Percentiles rank a stretch among this genome's conserved stretches.
These are phyloP conservation scores for Mycena alexandri DNA, from an alignment of 768 basidiomycete genomes.

Conservation along the genomic window DNA sequence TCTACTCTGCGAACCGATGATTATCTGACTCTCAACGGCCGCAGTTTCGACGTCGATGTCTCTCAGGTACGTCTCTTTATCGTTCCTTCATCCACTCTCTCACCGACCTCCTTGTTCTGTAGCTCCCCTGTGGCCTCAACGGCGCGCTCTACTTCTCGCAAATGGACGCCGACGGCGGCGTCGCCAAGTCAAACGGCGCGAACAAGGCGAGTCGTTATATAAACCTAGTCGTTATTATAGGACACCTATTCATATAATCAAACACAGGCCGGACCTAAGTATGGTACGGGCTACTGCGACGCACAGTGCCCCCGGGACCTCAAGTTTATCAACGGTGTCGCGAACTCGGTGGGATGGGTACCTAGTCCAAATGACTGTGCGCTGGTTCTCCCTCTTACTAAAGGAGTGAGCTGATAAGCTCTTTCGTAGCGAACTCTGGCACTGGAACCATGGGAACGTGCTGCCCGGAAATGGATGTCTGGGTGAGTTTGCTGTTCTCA, in stretches of 20 bases:
- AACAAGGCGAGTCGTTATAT: conserved; percentile 53
- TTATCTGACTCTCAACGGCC: no score
- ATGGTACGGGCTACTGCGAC: no score
- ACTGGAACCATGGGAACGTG: conserved; percentile 41
- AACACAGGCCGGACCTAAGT: no score
- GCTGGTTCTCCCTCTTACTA: not conserved
- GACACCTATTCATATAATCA: no score
- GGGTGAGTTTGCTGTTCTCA: conserved; percentile 2
- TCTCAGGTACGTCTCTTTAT: conserved; percentile 47
- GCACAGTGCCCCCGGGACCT: no score
- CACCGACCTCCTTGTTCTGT: not conserved
- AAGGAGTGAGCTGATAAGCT: not conserved
- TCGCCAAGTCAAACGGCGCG: conserved; percentile 52
- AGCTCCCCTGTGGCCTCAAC: conserved; percentile 69
- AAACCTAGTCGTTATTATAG: conserved; percentile 64
- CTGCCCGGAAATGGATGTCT: conserved; percentile 37
- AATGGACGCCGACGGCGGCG: conserved; percentile 72
- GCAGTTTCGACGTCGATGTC: conserved; percentile 69
- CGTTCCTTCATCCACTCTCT: not conserved
- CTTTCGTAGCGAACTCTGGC: conserved; percentile 48
- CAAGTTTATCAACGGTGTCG: no score
- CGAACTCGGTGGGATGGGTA: conserved; percentile 22
- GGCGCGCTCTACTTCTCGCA: conserved; percentile 71
- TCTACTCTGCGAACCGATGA: no score
- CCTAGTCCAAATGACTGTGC: conserved; percentile 22